Conservation (phyloP, 257 asterid genomes). For the Prunella vulgaris region DNA sequence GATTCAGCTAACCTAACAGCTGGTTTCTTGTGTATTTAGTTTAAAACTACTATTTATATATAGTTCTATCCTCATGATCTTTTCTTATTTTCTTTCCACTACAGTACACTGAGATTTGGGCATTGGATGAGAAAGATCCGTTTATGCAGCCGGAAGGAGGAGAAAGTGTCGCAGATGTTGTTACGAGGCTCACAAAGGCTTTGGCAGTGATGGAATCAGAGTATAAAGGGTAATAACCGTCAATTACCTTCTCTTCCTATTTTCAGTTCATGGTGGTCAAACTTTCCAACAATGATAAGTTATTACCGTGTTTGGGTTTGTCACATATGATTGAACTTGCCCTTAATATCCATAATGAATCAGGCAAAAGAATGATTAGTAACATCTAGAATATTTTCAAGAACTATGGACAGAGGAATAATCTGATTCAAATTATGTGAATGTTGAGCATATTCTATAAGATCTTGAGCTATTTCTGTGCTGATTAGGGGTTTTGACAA, state of each 20-base stretch:
- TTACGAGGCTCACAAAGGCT: conserved; percentile 67
- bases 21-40: conserved; percentile 10
- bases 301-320: background rate
- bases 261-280: conserved; percentile 1
- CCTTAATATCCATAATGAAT: background rate
- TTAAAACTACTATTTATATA: background rate
- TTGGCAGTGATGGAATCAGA: conserved; percentile 57
- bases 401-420: no score
- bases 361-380: background rate
- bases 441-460: no score
- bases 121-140: conserved; percentile 82
- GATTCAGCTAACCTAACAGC: background rate
- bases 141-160: conserved; percentile 88
- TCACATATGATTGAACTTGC: background rate
- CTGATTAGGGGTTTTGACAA: no score
- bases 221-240: conserved; percentile 56
- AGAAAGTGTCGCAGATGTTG: conserved; percentile 97
- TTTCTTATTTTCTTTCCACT: conserved; percentile 15
- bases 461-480: no score
- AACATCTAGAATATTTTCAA: no score
- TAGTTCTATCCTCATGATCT: background rate
- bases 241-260: no score
- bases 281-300: background rate
- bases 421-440: no score
- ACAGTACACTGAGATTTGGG: conserved; percentile 92